Evolutionary conservation across 345 rosid genomes (phyloP).

Genomic region (Euclidium syriacum): DNA sequence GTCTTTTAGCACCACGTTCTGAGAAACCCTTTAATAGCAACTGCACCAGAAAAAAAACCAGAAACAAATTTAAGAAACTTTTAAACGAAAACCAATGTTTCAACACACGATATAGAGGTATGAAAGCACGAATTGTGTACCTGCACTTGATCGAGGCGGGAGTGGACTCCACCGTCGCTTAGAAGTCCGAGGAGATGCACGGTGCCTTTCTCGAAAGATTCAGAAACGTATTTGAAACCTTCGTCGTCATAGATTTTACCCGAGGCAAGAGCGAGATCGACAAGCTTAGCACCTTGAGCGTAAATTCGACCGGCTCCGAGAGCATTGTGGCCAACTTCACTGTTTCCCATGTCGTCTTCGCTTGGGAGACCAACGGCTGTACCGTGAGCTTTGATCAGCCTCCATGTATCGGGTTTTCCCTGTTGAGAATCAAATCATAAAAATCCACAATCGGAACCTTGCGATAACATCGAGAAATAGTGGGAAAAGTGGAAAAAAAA

Average conservation of each 20-base stretch:
- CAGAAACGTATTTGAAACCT: constrained; percentile 71
- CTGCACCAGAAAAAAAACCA: constrained; percentile 36
- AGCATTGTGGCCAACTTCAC: constrained; percentile 99
- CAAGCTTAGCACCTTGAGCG: constrained; percentile 99
- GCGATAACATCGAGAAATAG: background rate
- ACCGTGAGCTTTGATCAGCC: constrained; percentile 86
- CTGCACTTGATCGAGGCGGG: constrained; percentile 92
- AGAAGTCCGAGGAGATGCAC: constrained; percentile 80
- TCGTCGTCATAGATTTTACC: constrained; percentile 79
- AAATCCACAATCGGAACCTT: background rate
- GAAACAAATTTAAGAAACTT: background rate
- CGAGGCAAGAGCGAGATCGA: constrained; percentile 83
- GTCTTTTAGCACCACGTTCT: constrained; percentile 83
- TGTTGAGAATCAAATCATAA: background rate
- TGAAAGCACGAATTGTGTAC: constrained; percentile 23
- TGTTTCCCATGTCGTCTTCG: constrained; percentile 98
- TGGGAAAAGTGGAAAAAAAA: background rate
- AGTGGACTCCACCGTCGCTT: constrained; percentile 98
- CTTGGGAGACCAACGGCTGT: constrained; percentile 90
- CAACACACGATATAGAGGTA: background rate
- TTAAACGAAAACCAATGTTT: background rate
- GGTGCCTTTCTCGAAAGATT: constrained; percentile 56
- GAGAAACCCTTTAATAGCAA: constrained; percentile 72
- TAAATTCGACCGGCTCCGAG: constrained; percentile 94
- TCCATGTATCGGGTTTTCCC: constrained; percentile 79